phyloP scores from a whole-genome alignment of 2,329 filamentous ascomycete species.

The Pseudogymnoascus sp. region DNA sequence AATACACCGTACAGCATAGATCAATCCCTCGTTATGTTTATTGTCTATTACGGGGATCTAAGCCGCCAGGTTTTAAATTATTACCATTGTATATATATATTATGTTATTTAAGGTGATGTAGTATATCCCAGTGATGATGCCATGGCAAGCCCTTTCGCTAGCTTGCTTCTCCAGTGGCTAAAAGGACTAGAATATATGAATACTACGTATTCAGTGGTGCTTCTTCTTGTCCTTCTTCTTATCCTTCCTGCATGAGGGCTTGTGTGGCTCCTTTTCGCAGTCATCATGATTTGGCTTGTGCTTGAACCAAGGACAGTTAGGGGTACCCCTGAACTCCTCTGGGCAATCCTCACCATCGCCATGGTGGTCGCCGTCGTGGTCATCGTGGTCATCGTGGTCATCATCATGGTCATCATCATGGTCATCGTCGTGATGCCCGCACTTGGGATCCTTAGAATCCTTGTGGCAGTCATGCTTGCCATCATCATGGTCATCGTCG shows the following conservation, averaged over 20 bases:
- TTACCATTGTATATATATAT: neutral
- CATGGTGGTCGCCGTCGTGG: neutral
- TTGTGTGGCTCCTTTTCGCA: constrained; percentile 4
- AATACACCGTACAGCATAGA: neutral
- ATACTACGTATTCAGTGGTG: neutral
- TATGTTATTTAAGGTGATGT: neutral
- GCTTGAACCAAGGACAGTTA: neutral
- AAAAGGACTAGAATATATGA: neutral
- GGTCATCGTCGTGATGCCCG: neutral
- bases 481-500: neutral
- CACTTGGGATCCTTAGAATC: too few species aligned
- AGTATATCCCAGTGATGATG: neutral
- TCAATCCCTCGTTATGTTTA: neutral
- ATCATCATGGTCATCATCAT: neutral
- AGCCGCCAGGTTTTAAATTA: neutral
- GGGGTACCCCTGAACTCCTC: neutral
- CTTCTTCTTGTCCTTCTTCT: neutral
- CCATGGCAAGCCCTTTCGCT: neutral
- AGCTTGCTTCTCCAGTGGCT: neutral
- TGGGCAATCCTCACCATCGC: neutral
- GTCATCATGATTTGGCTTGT: neutral
- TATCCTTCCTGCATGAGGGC: neutral
- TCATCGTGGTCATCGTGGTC: neutral
- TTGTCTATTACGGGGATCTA: neutral
- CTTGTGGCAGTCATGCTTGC: neutral